Evolutionary conservation across 169 alveolate genomes (phyloP).

Genomic region (Babesia ovata): DNA sequence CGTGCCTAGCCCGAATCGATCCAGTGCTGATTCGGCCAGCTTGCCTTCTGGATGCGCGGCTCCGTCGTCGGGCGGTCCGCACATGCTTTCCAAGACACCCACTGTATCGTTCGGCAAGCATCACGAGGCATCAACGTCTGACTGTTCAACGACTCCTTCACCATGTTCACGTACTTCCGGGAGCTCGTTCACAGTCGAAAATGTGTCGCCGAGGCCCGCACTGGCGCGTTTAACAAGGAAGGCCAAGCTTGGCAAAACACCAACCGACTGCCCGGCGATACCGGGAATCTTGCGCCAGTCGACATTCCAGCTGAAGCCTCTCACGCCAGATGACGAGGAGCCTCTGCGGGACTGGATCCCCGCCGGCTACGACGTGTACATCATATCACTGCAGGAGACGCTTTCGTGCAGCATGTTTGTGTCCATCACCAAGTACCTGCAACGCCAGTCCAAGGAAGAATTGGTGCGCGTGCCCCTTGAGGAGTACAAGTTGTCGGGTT

Average conservation of each 20-base stretch:
- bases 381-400: conserved; percentile 81
- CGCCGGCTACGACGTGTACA: conserved; percentile 79
- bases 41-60: too few relatives aligned
- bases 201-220: background rate
- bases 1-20: too few relatives aligned
- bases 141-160: background rate
- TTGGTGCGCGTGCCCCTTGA: conserved; percentile 72
- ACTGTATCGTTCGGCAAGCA: too few relatives aligned
- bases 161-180: background rate
- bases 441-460: conserved; percentile 64
- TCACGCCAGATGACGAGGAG: conserved; percentile 53
- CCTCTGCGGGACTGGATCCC: conserved; percentile 79
- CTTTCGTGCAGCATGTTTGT: conserved; percentile 74
- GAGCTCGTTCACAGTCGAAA: too few relatives aligned
- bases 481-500: conserved; percentile 79
- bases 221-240: background rate
- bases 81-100: too few relatives aligned
- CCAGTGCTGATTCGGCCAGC: too few relatives aligned
- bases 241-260: background rate
- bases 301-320: conserved; percentile 30
- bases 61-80: too few relatives aligned
- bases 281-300: background rate
- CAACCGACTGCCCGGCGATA: background rate
- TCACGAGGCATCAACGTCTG: background rate
- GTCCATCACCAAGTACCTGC: conserved; percentile 69